Conservation (phyloP, 495 filamentous ascomycete genomes). For the Neurospora sp. region DNA sequence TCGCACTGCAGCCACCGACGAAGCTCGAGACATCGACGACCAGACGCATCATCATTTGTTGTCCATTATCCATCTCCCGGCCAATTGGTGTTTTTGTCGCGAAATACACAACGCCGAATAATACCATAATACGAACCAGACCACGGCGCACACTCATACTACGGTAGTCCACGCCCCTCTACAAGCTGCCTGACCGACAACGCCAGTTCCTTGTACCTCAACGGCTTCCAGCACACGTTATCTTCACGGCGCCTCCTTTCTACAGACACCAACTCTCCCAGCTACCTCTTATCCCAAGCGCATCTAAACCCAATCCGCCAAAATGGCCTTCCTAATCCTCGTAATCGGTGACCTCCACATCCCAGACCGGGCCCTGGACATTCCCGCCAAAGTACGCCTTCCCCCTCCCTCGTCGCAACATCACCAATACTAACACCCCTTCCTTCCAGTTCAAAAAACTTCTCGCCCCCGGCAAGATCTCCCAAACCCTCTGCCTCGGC, state of each 20-base stretch:
- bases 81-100: neutral
- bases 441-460: slow-evolving; percentile 84
- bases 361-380: slow-evolving; percentile 82
- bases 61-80: neutral
- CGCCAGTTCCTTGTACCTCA: neutral
- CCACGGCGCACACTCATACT: neutral
- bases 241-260: neutral
- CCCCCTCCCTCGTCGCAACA: neutral
- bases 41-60: neutral
- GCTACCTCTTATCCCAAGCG: neutral
- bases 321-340: slow-evolving; percentile 53
- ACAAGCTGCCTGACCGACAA: neutral
- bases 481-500: slow-evolving; percentile 91
- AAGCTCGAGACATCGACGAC: neutral
- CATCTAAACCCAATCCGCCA: neutral
- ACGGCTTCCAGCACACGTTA: neutral
- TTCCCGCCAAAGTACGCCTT: slow-evolving; percentile 68
- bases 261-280: neutral
- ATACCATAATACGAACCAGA: neutral
- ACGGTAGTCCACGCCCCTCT: neutral
- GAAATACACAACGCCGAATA: neutral
- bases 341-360: slow-evolving; percentile 97
- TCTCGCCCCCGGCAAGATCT: slow-evolving; percentile 94
- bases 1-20: neutral
- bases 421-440: neutral